These are phyloP conservation scores for Psilocybe tampanensis DNA, from an alignment of 768 basidiomycete species.

Conservation along the genomic window DNA sequence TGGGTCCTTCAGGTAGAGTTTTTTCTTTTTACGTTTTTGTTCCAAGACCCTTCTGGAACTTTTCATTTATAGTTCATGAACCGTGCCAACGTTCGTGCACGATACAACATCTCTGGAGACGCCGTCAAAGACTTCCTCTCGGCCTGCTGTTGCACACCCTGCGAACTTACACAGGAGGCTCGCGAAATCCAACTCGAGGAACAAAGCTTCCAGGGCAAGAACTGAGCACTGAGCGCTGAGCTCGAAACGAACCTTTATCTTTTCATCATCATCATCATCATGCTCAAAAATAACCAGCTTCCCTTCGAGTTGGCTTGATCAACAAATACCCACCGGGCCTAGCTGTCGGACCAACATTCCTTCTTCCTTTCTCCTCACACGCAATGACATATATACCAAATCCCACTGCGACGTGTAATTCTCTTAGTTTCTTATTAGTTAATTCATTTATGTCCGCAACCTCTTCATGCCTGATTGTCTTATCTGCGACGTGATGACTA, in stretches of 20 bases:
- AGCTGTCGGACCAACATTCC: not conserved
- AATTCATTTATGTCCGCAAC: too few species aligned
- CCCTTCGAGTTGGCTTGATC: too few species aligned
- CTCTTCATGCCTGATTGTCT: too few species aligned
- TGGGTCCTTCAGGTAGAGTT: constrained; percentile 21
- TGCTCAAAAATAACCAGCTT: too few species aligned
- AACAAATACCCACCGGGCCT: not conserved
- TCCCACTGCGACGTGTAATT: not conserved
- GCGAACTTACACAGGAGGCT: constrained; percentile 21
- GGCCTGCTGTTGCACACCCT: constrained; percentile 20
- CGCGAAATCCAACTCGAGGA: constrained; percentile 24
- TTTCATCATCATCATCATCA: not conserved
- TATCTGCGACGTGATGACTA: too few species aligned
- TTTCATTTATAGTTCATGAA: constrained; percentile 14
- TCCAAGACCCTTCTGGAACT: not conserved
- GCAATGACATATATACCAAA: not conserved
- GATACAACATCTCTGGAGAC: constrained; percentile 23
- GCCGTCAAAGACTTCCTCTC: constrained; percentile 17
- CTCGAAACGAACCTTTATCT: too few species aligned
- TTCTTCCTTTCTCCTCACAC: not conserved
- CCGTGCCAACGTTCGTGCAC: constrained; percentile 16
- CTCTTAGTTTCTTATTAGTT: too few species aligned
- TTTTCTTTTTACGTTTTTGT: not conserved
- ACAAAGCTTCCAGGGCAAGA: constrained; percentile 9
- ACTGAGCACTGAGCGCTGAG: not conserved